These are phyloP conservation scores for Zizania latifolia DNA, from an alignment of 176 grass and related monocot genomes.

Conservation along the genomic window DNA sequence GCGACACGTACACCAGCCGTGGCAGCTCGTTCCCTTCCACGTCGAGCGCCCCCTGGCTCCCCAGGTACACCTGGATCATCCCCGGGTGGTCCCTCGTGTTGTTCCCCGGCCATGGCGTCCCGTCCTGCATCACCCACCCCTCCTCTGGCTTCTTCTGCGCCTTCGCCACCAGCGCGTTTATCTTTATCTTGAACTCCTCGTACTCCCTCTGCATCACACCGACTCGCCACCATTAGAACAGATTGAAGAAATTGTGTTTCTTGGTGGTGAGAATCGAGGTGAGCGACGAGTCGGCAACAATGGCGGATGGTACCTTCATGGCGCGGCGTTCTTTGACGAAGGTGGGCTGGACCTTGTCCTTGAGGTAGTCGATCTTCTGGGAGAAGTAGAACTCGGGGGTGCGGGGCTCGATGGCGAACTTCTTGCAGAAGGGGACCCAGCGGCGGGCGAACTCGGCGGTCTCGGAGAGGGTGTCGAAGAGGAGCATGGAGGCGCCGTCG, in stretches of 20 bases:
- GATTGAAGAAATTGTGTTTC: too few species aligned
- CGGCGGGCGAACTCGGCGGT: slow-evolving; percentile 84
- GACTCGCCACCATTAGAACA: too few species aligned
- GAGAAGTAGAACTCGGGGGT: slow-evolving; percentile 98
- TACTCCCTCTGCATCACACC: slow-evolving; percentile 65
- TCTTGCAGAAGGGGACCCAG: slow-evolving; percentile 99
- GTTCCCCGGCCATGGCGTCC: slow-evolving; percentile 92
- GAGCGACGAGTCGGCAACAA: too few species aligned
- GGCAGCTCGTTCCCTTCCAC: slow-evolving; percentile 78
- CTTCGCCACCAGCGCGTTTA: slow-evolving; percentile 86
- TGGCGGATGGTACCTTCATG: slow-evolving; percentile 51
- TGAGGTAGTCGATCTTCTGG: slow-evolving; percentile 96
- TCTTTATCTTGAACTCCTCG: slow-evolving; percentile 89
- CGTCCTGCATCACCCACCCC: slow-evolving; percentile 97
- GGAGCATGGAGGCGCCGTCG: slow-evolving; percentile 90
- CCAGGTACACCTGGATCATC: slow-evolving; percentile 95
- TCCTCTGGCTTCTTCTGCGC: slow-evolving; percentile 93
- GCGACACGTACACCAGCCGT: slow-evolving; percentile 73
- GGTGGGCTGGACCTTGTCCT: slow-evolving; percentile 93
- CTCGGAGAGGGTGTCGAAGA: slow-evolving; percentile 85
- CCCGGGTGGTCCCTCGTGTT: slow-evolving; percentile 89
- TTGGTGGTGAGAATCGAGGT: too few species aligned
- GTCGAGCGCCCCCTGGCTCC: slow-evolving; percentile 78
- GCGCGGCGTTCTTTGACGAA: slow-evolving; percentile 91
- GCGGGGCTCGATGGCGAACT: slow-evolving; percentile 77